These are phyloP conservation scores for Furcasterigmium furcatum DNA, from an alignment of 2,329 filamentous ascomycete species.

Conservation along the genomic window DNA sequence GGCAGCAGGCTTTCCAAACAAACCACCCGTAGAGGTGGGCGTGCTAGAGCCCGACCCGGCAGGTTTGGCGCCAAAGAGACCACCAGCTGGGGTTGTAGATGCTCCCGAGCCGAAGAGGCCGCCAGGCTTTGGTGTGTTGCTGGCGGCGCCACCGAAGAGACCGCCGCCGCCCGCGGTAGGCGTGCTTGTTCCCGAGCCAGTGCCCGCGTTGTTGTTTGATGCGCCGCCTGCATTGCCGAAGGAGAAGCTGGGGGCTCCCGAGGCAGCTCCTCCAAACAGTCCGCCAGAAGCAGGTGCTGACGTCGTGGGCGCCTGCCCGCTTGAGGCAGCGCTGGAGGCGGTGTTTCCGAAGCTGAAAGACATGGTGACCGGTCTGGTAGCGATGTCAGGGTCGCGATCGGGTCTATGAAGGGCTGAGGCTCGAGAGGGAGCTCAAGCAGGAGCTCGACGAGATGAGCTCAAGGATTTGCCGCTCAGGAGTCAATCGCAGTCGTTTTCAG, in stretches of 20 bases:
- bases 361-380: slow-evolving; percentile 22
- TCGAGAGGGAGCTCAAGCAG: not conserved
- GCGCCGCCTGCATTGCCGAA: slow-evolving; percentile 29
- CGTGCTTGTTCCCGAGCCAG: slow-evolving; percentile 19
- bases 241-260: slow-evolving; percentile 31
- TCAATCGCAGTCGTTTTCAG: not conserved
- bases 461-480: not conserved
- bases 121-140: slow-evolving; percentile 14
- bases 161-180: slow-evolving; percentile 19
- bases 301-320: slow-evolving; percentile 19
- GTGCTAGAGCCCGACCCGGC: slow-evolving; percentile 6
- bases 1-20: slow-evolving; percentile 7
- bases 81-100: slow-evolving; percentile 17
- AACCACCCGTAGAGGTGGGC: slow-evolving; percentile 6
- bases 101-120: slow-evolving; percentile 19
- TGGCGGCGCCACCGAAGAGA: slow-evolving; percentile 26
- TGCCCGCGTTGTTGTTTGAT: slow-evolving; percentile 6
- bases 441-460: not conserved
- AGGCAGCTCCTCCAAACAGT: slow-evolving; percentile 34
- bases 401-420: not conserved
- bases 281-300: slow-evolving; percentile 33
- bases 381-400: not conserved
- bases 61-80: slow-evolving; percentile 24
- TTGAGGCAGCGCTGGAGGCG: slow-evolving; percentile 19
- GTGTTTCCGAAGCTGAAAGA: slow-evolving; percentile 34